phyloP scores from a whole-genome alignment of 2,329 filamentous ascomycete genomes.

The Botrytis elliptica region DNA sequence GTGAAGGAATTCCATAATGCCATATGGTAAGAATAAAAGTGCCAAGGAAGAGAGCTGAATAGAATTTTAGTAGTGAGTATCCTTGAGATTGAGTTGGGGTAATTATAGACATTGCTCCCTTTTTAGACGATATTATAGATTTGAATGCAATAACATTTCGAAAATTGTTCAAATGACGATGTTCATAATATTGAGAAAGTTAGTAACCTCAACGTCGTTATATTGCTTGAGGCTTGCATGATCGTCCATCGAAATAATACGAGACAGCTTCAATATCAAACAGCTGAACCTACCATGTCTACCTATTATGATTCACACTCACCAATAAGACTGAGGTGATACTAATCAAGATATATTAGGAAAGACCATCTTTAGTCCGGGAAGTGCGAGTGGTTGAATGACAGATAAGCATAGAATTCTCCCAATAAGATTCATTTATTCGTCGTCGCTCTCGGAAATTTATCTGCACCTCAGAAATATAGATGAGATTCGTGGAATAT shows the following conservation, averaged over 20 bases:
- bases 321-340: not conserved
- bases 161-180: not conserved
- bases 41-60: not conserved
- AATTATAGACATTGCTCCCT: not conserved
- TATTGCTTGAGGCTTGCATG: not conserved
- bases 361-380: not conserved
- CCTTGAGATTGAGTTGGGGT: not conserved
- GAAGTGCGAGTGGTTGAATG: not conserved
- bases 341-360: not conserved
- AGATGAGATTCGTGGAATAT: not conserved
- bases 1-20: slow-evolving; percentile 8
- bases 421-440: not conserved
- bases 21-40: slow-evolving; percentile 2
- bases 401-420: not conserved
- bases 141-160: not conserved
- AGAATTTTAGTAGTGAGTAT: not conserved
- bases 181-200: not conserved
- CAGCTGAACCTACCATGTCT: not conserved
- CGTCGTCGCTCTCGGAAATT: not conserved
- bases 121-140: not conserved
- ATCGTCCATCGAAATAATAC: not conserved
- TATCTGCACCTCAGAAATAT: not conserved
- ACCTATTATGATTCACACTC: not conserved
- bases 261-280: not conserved
- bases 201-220: not conserved